A percentile compares a stretch with the other conserved stretches of the same genome.
Evolutionary conservation across 2,329 filamentous ascomycete species (phyloP).

Genomic region (Penicillium expansum): DNA sequence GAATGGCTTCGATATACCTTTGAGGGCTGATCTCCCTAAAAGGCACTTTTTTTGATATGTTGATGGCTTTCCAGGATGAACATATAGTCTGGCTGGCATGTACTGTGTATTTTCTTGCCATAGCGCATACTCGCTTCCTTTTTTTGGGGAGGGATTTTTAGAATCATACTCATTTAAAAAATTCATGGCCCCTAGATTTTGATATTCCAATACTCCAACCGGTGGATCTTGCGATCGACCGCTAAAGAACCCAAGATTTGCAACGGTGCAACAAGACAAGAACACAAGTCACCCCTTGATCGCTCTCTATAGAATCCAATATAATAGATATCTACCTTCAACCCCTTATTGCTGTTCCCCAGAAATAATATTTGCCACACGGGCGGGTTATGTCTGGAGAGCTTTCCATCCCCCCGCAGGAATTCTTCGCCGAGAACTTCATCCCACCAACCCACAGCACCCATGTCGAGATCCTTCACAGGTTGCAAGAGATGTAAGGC

Average conservation of each 20-base stretch:
- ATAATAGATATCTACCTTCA: background rate
- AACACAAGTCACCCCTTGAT: background rate
- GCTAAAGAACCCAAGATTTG: constrained; percentile 14
- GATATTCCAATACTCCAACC: constrained; percentile 4
- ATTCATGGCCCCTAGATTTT: background rate
- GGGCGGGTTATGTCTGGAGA: constrained; percentile 10
- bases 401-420: constrained; percentile 22
- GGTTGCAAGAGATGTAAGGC: constrained; percentile 47
- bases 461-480: constrained; percentile 43
- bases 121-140: constrained; percentile 19
- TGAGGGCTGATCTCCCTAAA: constrained; percentile 41
- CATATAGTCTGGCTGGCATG: constrained; percentile 21
- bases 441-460: constrained; percentile 13
- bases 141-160: constrained; percentile 3
- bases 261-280: background rate
- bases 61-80: constrained; percentile 16
- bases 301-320: background rate
- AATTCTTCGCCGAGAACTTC: constrained; percentile 15
- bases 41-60: constrained; percentile 11
- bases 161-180: background rate
- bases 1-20: constrained; percentile 73
- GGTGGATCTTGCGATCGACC: constrained; percentile 24
- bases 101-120: constrained; percentile 24
- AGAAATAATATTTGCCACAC: constrained; percentile 15
- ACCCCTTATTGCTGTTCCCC: constrained; percentile 1